A percentile compares a stretch with the other conserved stretches of the same genome.
Conservation (phyloP, 192 early-diverging fungal species). For the Coemansia sp. region DNA sequence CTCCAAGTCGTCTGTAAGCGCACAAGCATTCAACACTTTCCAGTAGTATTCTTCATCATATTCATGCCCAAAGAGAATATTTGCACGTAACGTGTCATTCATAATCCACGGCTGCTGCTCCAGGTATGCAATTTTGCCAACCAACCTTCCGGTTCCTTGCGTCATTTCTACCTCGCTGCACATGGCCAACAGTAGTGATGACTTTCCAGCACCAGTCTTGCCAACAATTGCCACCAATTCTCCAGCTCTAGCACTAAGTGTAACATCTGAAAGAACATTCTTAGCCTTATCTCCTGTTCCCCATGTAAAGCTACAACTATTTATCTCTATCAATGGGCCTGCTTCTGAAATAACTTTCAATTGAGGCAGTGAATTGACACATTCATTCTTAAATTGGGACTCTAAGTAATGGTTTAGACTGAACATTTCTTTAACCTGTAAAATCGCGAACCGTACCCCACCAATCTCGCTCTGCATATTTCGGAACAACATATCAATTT, state of each 20-base stretch:
- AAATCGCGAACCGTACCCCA: background rate
- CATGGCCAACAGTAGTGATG: constrained; percentile 61
- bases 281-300: background rate
- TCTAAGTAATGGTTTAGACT: constrained; percentile 18
- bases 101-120: constrained; percentile 43
- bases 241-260: constrained; percentile 24
- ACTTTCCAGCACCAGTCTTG: constrained; percentile 64
- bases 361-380: constrained; percentile 23
- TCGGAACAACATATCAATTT: background rate
- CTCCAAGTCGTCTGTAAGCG: constrained; percentile 65
- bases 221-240: constrained; percentile 61
- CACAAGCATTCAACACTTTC: constrained; percentile 63
- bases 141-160: constrained; percentile 27
- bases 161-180: constrained; percentile 56
- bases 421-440: background rate
- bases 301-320: constrained; percentile 21
- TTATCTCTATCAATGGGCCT: constrained; percentile 9
- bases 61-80: constrained; percentile 75
- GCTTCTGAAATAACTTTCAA: background rate
- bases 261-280: constrained; percentile 13
- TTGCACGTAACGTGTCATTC: constrained; percentile 65
- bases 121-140: constrained; percentile 29
- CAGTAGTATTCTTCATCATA: constrained; percentile 62
- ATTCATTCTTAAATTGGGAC: constrained; percentile 15
- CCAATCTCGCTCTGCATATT: background rate